Conservation (phyloP, 371 early-diverging fungal genomes). For the Phascolomyces articulosus region DNA sequence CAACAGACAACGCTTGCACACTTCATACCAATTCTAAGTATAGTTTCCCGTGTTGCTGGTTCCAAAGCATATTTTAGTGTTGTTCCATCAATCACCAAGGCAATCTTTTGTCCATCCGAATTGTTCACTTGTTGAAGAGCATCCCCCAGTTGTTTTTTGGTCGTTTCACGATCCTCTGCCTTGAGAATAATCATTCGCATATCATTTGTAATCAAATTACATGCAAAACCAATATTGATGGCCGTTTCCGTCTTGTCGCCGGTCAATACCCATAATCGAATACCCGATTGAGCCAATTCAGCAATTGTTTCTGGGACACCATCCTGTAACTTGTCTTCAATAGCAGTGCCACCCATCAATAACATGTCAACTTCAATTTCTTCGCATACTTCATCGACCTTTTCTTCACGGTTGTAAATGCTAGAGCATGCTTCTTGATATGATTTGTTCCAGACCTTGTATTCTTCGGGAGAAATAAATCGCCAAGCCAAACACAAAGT, state of each 20-base stretch:
- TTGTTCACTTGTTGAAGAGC: constrained; percentile 48
- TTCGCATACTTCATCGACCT: constrained; percentile 71
- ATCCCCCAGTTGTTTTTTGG: constrained; percentile 62
- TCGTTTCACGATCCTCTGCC: constrained; percentile 58
- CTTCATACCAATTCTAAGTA: constrained; percentile 71
- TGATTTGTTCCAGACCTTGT: constrained; percentile 55
- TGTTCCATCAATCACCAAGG: constrained; percentile 91
- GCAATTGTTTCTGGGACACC: constrained; percentile 87
- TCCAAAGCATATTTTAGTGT: constrained; percentile 83
- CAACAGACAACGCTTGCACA: constrained; percentile 85
- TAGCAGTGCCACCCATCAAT: constrained; percentile 88
- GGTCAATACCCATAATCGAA: constrained; percentile 94
- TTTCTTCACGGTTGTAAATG: constrained; percentile 74
- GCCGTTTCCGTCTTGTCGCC: constrained; percentile 93
- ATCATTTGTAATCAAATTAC: constrained; percentile 70
- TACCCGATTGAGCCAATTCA: constrained; percentile 78
- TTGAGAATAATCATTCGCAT: constrained; percentile 75
- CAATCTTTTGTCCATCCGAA: constrained; percentile 52
- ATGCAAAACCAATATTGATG: constrained; percentile 83
- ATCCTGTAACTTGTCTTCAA: constrained; percentile 92
- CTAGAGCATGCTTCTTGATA: constrained; percentile 69
- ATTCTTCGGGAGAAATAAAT: constrained; percentile 74
- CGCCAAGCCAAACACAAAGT: constrained; percentile 83
- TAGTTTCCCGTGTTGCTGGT: constrained; percentile 47
- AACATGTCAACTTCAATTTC: constrained; percentile 74